Base-by-base conservation (phyloP, 1,284 basidiomycete species). In the Pascua guehoae region DNA sequence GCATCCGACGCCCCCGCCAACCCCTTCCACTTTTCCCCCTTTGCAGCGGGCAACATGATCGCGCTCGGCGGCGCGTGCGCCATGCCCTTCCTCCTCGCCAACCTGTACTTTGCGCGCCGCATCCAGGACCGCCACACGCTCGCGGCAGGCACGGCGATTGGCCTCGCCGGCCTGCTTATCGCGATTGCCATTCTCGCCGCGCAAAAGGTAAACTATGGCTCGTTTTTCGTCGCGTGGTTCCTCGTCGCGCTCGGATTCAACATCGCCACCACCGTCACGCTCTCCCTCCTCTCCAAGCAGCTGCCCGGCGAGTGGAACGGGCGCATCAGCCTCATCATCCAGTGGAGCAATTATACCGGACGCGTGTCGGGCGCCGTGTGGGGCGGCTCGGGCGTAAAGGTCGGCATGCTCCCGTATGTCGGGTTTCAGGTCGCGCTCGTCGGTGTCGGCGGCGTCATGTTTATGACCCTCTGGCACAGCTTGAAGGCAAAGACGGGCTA, bases 21-120 rank as follows among this genome's bases (percentile, higher is more conserved):
- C 46, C 55, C 55, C 14, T 56, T 56, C 55, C 45, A 56, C 46
- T 56, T 56, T n/a, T 48, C 50, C 9, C 55, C 55, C 36, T 56
- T 56, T n/a, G 46, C 49, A n/a, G 38, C 55, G 7, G 55, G 55
- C 32, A 56, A 56, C 50, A 12, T 56, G 16, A 56, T 56, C 41
- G 55, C 55, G 18, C 41, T 56, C 9, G 55, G 55, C 17, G 55
- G 55, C n/a, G 55, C 55, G 18, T 47, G 44, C 18, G n/a, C 55
- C 2, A 43, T 56, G 15, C 55, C 55, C 11, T 56, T 56, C 46
- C 41, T 56, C 24, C 46, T 56, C 24, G 17, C 49, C 41, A 56
- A 56, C 41, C 49, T 56, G n/a, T 15, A 43, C 37, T 48, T 40
- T 12, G 45, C 50, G 36, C 55, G 55, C 1, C 32, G 50, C 12